Evolutionary conservation across 2,329 filamentous ascomycete species (phyloP), one percentile per base, ranked within the genome.

Genomic region (Penicillium sp.): DNA sequence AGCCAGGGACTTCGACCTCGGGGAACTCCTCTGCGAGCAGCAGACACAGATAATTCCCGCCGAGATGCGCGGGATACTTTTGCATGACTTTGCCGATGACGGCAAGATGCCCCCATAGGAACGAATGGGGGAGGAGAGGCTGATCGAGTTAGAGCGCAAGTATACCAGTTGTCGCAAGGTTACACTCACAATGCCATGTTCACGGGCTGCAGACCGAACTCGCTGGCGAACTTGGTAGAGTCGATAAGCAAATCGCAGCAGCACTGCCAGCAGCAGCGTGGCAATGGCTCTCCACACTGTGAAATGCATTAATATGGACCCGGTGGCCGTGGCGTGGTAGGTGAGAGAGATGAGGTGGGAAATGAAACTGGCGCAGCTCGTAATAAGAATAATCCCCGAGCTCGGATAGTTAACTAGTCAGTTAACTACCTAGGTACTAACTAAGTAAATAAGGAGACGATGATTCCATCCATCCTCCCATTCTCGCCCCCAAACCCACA

Each of bases 51-150:
- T 27, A 27, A n/a, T 27, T 9, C 10, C 33, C 33, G 13, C 16
- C 7, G 10, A 26, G 11, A 16, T 25, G n/a, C 2, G n/a, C n/a
- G n/a, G 33, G 33, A 9, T 25, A 26, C 4, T 25, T 15, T 7
- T 9, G 19, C 13, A 35, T 21, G 5, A 14, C 14, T 35, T 35
- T 35, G 10, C 33, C 20, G 20, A 35, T 19, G 15, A 15, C 20
- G 20, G 11, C 9, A n/a, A 35, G 33, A 35, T 35, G 33, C 8
- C 33, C 33, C 3, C 15, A 25, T 25, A 35, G 13, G n/a, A n/a
- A 35, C 5, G 33, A 35, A 25, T 35, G 33, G 7, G 33, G 33
- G 20, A 35, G 33, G 4, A 35, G 8, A 6, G 33, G 33, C 33
- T 35, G 14, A 2, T 11, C 7, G 29, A 32, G n/a, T n/a, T n/a